Conservation (phyloP, 495 filamentous ascomycete species). For the Aspergillus leporis region DNA sequence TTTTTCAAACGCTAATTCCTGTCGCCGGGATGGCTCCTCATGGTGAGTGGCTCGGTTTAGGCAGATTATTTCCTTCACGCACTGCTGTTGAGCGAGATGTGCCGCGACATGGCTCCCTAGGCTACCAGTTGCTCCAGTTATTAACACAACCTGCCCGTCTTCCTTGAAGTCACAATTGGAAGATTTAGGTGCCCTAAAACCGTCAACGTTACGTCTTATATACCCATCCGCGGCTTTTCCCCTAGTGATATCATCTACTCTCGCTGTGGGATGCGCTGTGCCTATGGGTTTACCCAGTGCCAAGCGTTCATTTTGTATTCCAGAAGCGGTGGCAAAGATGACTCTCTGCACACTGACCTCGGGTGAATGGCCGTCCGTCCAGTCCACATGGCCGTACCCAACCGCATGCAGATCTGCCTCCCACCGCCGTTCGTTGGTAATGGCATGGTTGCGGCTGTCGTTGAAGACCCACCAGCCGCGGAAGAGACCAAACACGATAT, state of each 20-base stretch:
- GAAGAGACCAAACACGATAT: constrained; percentile 51
- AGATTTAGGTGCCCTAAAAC: constrained; percentile 17
- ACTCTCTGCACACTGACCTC: constrained; percentile 45
- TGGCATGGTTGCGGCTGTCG: constrained; percentile 49
- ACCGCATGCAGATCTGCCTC: constrained; percentile 34
- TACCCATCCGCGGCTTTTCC: constrained; percentile 24
- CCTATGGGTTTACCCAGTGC: constrained; percentile 28
- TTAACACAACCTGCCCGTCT: constrained; percentile 31
- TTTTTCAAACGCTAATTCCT: constrained; percentile 36
- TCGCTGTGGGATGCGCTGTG: constrained; percentile 2
- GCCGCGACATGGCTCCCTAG: constrained; percentile 50
- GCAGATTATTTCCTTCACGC: constrained; percentile 44
- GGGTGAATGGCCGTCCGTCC: constrained; percentile 44
- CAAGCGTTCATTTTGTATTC: constrained; percentile 22
- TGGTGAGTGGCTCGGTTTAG: constrained; percentile 38
- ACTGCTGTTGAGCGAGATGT: constrained; percentile 28
- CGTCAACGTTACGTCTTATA: constrained; percentile 23
- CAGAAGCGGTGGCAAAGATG: constrained; percentile 46
- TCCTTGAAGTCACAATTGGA: not conserved
- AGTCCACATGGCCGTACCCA: constrained; percentile 51
- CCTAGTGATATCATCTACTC: constrained; percentile 4
- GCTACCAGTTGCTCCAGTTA: constrained; percentile 57
- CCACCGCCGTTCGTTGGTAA: constrained; percentile 38
- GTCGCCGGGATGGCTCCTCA: constrained; percentile 18
- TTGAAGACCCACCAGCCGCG: constrained; percentile 57